Evolutionary conservation across 2,329 filamentous ascomycete species (phyloP).

Genomic region (Pseudocercospora fuligena): DNA sequence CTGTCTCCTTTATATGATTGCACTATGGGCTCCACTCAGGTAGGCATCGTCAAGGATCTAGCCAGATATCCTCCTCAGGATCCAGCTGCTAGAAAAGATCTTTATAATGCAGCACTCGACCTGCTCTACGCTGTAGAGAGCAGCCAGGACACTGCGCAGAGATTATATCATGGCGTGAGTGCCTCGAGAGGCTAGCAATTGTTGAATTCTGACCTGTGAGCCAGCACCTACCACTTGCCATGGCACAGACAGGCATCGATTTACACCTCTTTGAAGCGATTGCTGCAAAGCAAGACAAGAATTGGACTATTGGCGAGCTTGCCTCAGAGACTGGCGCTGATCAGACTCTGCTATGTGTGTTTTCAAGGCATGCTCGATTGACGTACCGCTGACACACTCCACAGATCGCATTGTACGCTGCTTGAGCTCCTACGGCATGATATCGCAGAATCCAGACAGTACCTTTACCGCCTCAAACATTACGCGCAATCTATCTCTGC

Average conservation of each 20-base stretch:
- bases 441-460: conserved; percentile 1
- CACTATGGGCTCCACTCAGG: conserved; percentile 8
- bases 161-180: conserved; percentile 21
- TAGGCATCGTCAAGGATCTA: conserved; percentile 4
- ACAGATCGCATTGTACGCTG: conserved; percentile 18
- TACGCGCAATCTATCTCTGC: too few relatives aligned
- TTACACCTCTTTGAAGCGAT: too few relatives aligned
- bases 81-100: conserved; percentile 12
- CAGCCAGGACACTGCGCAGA: conserved; percentile 20
- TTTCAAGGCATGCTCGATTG: too few relatives aligned
- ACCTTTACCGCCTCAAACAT: background rate
- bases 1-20: background rate
- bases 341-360: too few relatives aligned
- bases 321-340: too few relatives aligned
- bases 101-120: conserved; percentile 20
- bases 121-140: conserved; percentile 16
- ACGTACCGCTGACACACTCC: background rate
- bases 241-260: too few relatives aligned
- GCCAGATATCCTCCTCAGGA: conserved; percentile 13
- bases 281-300: too few relatives aligned
- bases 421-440: conserved; percentile 17
- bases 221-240: too few relatives aligned
- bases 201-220: too few relatives aligned
- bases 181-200: background rate
- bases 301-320: too few relatives aligned